Evolutionary conservation across 2,329 filamentous ascomycete genomes (phyloP).

Genomic region (Raffaelea deltoideospora): DNA sequence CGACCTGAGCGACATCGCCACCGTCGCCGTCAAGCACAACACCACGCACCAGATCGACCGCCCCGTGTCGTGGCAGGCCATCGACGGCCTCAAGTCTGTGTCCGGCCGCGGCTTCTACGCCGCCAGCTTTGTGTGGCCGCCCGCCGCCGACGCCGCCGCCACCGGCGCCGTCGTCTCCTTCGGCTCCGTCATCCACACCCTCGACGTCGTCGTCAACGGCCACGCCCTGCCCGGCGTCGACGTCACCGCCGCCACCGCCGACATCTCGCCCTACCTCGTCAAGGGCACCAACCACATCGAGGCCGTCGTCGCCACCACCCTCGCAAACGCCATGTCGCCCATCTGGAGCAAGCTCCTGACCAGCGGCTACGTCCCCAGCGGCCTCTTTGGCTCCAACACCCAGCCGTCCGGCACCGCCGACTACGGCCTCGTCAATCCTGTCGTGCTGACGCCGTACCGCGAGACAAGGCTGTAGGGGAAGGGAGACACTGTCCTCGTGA

Average conservation of each 20-base stretch:
- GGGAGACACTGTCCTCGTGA: too few species aligned
- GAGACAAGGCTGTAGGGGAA: too few species aligned
- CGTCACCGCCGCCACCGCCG: conserved; percentile 1
- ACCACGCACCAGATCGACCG: conserved; percentile 1
- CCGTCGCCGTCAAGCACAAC: conserved; percentile 1
- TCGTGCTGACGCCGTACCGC: conserved; percentile 1
- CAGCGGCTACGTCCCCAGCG: neutral
- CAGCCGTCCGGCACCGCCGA: neutral
- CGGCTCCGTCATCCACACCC: conserved; percentile 3
- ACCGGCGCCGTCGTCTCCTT: conserved; percentile 4
- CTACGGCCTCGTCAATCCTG: conserved; percentile 1
- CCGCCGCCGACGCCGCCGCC: neutral
- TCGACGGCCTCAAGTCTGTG: conserved; percentile 4
- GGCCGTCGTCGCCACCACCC: conserved; percentile 2
- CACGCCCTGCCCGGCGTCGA: conserved; percentile 3
- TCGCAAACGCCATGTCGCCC: conserved; percentile 3
- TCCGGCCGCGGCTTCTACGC: conserved; percentile 5
- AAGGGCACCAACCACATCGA: conserved; percentile 1
- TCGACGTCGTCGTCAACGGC: conserved; percentile 2
- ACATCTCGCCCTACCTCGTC: conserved; percentile 2
- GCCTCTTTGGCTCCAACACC: conserved; percentile 1
- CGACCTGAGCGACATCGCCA: neutral
- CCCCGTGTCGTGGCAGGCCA: conserved; percentile 2
- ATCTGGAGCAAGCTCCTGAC: conserved; percentile 2
- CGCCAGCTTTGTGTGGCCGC: neutral